Evolutionary conservation across 2,329 filamentous ascomycete genomes (phyloP).

Genomic region (Cladosporium oxysporum): DNA sequence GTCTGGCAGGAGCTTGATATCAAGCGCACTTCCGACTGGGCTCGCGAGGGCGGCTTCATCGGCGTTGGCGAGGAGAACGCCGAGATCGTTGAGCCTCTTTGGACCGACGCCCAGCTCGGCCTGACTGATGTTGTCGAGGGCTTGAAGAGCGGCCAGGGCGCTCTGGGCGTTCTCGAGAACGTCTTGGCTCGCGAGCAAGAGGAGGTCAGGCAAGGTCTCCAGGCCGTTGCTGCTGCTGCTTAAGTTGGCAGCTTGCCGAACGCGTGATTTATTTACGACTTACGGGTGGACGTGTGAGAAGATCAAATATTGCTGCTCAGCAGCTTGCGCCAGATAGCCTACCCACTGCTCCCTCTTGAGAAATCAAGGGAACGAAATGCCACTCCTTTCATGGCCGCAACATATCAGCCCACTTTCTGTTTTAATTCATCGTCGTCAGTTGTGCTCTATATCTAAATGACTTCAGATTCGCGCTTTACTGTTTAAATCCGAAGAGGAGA

Average conservation of each 20-base stretch:
- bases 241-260: neutral
- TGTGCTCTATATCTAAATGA: neutral
- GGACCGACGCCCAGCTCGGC: conserved; percentile 86
- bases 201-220: conserved; percentile 42
- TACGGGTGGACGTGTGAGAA: neutral
- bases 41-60: conserved; percentile 86
- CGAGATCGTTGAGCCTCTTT: conserved; percentile 69
- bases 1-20: conserved; percentile 89
- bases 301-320: neutral
- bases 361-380: conserved; percentile 1
- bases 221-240: conserved; percentile 43
- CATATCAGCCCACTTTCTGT: neutral
- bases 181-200: conserved; percentile 50
- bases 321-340: conserved; percentile 11
- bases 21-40: conserved; percentile 93
- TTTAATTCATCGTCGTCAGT: neutral
- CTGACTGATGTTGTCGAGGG: conserved; percentile 67
- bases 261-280: conserved; percentile 1
- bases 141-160: conserved; percentile 52
- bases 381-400: conserved; percentile 13
- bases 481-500: neutral
- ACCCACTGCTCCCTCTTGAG: conserved; percentile 1
- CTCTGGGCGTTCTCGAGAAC: conserved; percentile 50
- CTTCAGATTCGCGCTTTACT: too few relatives aligned
- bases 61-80: conserved; percentile 77